These are phyloP conservation scores for Tephrocybe rancida DNA, from an alignment of 768 basidiomycete genomes.

Conservation along the genomic window DNA sequence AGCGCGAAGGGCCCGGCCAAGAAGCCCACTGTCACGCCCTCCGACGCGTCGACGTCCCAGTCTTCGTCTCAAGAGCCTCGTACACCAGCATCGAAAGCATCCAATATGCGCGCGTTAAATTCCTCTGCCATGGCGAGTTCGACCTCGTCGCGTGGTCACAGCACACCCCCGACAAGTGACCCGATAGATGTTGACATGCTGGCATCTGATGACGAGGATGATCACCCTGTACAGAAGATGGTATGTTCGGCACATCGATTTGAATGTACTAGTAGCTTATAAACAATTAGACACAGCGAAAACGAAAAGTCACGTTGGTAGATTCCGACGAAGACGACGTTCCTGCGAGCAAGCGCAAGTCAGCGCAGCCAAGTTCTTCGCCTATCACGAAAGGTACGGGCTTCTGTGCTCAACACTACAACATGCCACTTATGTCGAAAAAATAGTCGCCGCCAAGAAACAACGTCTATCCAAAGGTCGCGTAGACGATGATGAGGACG, in stretches of 20 bases:
- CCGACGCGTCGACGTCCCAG: constrained; percentile 32
- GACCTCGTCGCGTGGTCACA: constrained; percentile 51
- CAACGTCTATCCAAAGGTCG: constrained; percentile 53
- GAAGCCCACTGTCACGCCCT: constrained; percentile 18
- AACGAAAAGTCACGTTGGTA: constrained; percentile 69
- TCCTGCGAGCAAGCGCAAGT: constrained; percentile 24
- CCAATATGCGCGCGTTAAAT: constrained; percentile 27
- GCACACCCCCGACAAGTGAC: constrained; percentile 80
- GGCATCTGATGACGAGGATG: constrained; percentile 49
- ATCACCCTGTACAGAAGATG: constrained; percentile 22
- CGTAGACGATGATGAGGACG: constrained; percentile 55
- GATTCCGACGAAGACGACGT: constrained; percentile 66
- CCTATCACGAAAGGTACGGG: constrained; percentile 37
- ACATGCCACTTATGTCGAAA: constrained; percentile 1
- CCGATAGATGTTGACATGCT: constrained; percentile 78
- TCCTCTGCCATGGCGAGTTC: constrained; percentile 43
- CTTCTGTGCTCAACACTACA: not conserved
- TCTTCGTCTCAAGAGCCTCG: constrained; percentile 36
- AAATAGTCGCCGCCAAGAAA: constrained; percentile 54
- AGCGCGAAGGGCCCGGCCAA: constrained; percentile 19
- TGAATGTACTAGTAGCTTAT: not conserved
- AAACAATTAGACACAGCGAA: constrained; percentile 41
- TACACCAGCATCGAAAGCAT: constrained; percentile 40
- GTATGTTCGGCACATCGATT: constrained; percentile 2
- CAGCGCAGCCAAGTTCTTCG: constrained; percentile 36